Conservation (phyloP, 176 grass and related monocot genomes). For the Coix lacrymajobi region DNA sequence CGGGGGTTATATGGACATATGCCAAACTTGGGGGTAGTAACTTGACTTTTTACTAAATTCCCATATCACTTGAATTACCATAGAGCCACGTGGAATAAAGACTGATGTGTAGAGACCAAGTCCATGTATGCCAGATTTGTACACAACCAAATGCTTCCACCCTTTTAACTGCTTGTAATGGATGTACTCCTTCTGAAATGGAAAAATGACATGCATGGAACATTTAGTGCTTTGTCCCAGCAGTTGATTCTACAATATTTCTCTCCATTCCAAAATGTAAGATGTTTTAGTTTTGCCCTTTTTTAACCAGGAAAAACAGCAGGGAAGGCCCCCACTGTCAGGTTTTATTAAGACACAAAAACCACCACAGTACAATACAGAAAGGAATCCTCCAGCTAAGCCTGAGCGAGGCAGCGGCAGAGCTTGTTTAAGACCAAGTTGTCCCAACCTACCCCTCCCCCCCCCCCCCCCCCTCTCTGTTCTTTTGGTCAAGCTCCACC, state of each 20-base stretch:
- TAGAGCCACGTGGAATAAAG: conserved; percentile 76
- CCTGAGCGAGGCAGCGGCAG: neutral
- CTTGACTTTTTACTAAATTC: neutral
- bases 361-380: neutral
- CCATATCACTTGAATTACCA: conserved; percentile 41
- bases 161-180: conserved; percentile 66
- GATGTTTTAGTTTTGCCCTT: neutral
- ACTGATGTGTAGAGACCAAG: conserved; percentile 92
- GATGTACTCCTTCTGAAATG: conserved; percentile 71
- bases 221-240: neutral
- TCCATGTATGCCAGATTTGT: conserved; percentile 92
- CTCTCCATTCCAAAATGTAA: neutral
- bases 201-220: conserved; percentile 29
- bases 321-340: neutral
- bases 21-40: neutral
- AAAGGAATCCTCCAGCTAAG: neutral
- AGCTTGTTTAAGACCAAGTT: neutral
- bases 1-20: neutral
- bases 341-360: neutral
- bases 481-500: neutral
- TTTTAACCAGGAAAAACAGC: neutral
- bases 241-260: conserved; percentile 7
- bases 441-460: neutral
- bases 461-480: neutral
- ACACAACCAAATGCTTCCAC: conserved; percentile 91